A percentile compares a stretch with the other conserved stretches of the same genome.
phyloP scores from a whole-genome alignment of 352 stramenopile genomes.

The Phytopythium boreale region DNA sequence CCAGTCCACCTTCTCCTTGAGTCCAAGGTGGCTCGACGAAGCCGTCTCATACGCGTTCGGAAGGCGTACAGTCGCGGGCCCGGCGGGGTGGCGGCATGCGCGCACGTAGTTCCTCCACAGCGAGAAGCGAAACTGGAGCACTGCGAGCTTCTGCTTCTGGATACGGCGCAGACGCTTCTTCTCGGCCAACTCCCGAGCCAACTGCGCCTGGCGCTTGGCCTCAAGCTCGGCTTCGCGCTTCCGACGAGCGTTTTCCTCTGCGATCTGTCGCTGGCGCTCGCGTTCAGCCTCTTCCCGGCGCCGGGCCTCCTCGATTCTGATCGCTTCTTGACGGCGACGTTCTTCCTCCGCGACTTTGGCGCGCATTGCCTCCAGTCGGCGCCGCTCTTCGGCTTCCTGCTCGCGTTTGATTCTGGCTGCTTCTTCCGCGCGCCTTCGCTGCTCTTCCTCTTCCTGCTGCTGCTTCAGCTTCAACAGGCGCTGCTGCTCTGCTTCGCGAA shows the following conservation, averaged over 20 bases:
- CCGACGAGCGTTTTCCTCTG: conserved; percentile 34
- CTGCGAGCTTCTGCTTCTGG: conserved; percentile 45
- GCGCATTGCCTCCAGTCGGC: conserved; percentile 17
- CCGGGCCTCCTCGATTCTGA: conserved; percentile 30
- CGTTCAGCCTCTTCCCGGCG: conserved; percentile 35
- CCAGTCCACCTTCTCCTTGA: conserved; percentile 6
- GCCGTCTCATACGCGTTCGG: not conserved
- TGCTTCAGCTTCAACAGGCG: conserved; percentile 21
- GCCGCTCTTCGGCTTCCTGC: conserved; percentile 20
- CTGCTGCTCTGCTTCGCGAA: conserved; percentile 24
- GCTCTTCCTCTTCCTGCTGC: conserved; percentile 44
- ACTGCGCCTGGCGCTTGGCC: conserved; percentile 38
- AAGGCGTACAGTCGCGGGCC: conserved; percentile 7
- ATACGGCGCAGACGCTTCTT: conserved; percentile 27
- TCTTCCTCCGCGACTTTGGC: conserved; percentile 41
- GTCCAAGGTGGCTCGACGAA: not conserved
- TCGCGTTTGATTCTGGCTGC: conserved; percentile 25
- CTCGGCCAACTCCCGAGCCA: conserved; percentile 47
- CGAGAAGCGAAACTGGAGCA: conserved; percentile 56
- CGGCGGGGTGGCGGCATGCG: conserved; percentile 35
- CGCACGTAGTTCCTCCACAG: conserved; percentile 66
- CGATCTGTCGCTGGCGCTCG: conserved; percentile 37
- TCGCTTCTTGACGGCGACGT: conserved; percentile 30
- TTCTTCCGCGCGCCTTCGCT: conserved; percentile 34
- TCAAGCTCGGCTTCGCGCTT: conserved; percentile 42